Conservation (phyloP, 2,329 filamentous ascomycete species). For the Alternaria solani region DNA sequence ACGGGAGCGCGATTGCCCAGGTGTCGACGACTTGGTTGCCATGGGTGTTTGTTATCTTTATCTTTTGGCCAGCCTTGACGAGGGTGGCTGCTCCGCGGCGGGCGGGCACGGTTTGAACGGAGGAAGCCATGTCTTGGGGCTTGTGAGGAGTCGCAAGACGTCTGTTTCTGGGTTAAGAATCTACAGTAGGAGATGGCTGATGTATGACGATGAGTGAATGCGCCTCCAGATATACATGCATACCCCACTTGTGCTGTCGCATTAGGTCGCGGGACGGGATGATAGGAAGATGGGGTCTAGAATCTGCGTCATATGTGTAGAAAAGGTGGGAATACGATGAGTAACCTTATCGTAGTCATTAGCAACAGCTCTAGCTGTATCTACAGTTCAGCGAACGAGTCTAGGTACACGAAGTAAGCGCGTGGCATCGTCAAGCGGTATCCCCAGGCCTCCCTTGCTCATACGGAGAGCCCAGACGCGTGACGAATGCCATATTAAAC, state of each 20-base stretch:
- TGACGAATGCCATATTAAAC: background rate
- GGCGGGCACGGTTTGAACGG: slow-evolving; percentile 46
- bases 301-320: background rate
- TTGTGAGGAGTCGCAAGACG: background rate
- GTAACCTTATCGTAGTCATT: slow-evolving; percentile 2
- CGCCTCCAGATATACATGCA: slow-evolving; percentile 5
- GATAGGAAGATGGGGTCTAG: slow-evolving; percentile 21
- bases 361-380: slow-evolving; percentile 3
- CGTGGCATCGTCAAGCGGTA: background rate
- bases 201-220: background rate
- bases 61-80: slow-evolving; percentile 49
- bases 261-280: slow-evolving; percentile 20
- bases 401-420: background rate
- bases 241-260: slow-evolving; percentile 20
- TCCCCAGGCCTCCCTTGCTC: background rate
- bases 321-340: slow-evolving; percentile 11
- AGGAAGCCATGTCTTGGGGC: background rate
- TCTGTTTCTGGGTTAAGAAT: background rate
- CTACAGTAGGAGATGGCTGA: background rate
- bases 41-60: slow-evolving; percentile 58
- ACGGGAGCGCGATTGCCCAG: slow-evolving; percentile 56
- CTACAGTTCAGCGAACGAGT: background rate
- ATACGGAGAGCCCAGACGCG: background rate
- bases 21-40: slow-evolving; percentile 62
- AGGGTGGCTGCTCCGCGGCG: slow-evolving; percentile 54